Percentiles rank a stretch among this genome's conserved stretches.
Conservation (phyloP, 1,284 basidiomycete genomes). For the Ustilago hordei region DNA sequence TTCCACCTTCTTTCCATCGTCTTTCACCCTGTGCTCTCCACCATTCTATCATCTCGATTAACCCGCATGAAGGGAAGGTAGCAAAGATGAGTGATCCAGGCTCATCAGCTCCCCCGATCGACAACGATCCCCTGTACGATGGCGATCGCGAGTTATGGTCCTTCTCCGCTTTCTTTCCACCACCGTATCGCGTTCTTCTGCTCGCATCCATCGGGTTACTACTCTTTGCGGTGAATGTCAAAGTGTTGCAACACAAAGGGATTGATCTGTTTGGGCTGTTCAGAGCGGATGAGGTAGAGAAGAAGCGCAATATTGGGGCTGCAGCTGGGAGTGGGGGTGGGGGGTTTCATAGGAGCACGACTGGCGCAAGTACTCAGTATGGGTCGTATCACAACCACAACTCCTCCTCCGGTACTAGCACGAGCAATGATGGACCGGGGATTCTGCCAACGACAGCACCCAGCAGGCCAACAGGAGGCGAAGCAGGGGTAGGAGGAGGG, state of each 20-base stretch:
- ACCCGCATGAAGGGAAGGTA: background rate
- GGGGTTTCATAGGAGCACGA: constrained; percentile 16
- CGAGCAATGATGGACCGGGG: background rate
- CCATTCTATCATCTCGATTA: background rate
- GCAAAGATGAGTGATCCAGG: constrained; percentile 30
- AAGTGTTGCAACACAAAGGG: constrained; percentile 50
- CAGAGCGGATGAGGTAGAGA: constrained; percentile 26
- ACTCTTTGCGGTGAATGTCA: constrained; percentile 56
- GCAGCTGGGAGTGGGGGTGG: background rate
- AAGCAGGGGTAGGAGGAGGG: background rate
- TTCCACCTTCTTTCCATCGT: background rate
- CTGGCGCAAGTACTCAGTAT: constrained; percentile 28
- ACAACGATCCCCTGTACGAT: constrained; percentile 26
- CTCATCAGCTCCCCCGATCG: constrained; percentile 20
- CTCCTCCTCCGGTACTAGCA: background rate
- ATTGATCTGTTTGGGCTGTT: constrained; percentile 56
- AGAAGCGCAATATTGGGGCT: constrained; percentile 15
- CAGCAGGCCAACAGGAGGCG: background rate
- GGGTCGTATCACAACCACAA: constrained; percentile 31
- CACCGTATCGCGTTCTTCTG: constrained; percentile 65
- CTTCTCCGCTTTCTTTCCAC: constrained; percentile 64
- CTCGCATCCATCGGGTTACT: constrained; percentile 60
- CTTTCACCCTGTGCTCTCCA: background rate
- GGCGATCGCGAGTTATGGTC: constrained; percentile 25
- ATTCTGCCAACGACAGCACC: constrained; percentile 17